Conservation (phyloP, 257 asterid species). For the Ilex aquifolium region DNA sequence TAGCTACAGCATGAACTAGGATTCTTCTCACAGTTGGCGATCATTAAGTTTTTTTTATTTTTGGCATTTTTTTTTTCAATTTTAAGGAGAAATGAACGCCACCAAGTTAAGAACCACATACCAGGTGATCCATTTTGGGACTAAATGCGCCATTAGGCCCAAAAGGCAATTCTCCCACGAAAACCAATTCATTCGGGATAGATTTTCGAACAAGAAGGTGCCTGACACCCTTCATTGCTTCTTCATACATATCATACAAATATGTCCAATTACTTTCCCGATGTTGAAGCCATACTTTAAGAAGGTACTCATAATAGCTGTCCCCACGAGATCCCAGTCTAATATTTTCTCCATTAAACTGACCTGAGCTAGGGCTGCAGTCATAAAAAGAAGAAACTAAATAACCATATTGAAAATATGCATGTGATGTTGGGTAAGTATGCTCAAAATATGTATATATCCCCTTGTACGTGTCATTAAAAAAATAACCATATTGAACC, state of each 20-base stretch:
- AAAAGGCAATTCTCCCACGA: conserved; percentile 87
- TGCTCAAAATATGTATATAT: too few species aligned
- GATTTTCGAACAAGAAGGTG: conserved; percentile 79
- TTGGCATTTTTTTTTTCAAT: background rate
- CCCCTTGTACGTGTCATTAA: too few species aligned
- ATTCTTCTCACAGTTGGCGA: too few species aligned
- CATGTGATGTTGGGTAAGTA: too few species aligned
- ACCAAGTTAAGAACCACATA: conserved; percentile 27
- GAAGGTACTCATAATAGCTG: conserved; percentile 93
- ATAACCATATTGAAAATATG: background rate
- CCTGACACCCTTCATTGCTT: conserved; percentile 84
- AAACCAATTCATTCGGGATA: conserved; percentile 77
- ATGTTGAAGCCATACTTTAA: conserved; percentile 91
- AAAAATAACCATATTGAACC: conserved; percentile 1
- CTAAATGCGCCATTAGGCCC: conserved; percentile 68
- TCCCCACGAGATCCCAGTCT: conserved; percentile 99
- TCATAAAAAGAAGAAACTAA: conserved; percentile 24
- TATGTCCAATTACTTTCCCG: conserved; percentile 57
- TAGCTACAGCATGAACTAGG: too few species aligned
- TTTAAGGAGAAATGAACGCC: conserved; percentile 1
- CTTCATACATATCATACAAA: conserved; percentile 74
- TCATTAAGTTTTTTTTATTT: background rate
- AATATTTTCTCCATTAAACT: conserved; percentile 79
- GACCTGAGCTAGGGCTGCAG: conserved; percentile 85
- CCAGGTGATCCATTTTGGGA: conserved; percentile 99